These are phyloP conservation scores for Candida easanensis DNA, from an alignment of 805 yeast species.

Conservation along the genomic window DNA sequence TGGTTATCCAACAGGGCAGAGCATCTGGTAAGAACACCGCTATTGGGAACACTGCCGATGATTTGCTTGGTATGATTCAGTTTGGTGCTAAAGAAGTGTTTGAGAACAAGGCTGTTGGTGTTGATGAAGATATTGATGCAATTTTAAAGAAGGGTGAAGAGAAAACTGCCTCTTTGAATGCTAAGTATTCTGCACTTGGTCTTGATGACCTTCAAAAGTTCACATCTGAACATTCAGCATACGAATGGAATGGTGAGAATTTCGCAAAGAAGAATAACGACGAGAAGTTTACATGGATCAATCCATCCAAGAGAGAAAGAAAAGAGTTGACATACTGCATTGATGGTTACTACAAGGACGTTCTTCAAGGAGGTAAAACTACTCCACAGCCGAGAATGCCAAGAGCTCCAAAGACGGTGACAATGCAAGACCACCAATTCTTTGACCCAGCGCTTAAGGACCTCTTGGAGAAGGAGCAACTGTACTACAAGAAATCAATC, in stretches of 20 bases:
- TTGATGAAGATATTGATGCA: conserved; percentile 72
- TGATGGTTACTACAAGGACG: conserved; percentile 75
- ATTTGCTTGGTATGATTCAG: conserved; percentile 90
- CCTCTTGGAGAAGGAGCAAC: conserved; percentile 61
- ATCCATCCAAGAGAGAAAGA: conserved; percentile 72
- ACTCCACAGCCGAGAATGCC: conserved; percentile 43
- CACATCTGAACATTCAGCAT: conserved; percentile 83
- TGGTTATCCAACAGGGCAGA: conserved; percentile 93
- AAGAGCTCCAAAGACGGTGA: conserved; percentile 61
- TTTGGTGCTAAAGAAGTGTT: conserved; percentile 92
- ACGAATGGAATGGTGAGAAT: conserved; percentile 94
- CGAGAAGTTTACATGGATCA: conserved; percentile 56
- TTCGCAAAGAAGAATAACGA: conserved; percentile 42
- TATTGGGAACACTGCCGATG: conserved; percentile 72
- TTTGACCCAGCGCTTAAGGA: conserved; percentile 53
- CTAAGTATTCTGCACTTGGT: conserved; percentile 81
- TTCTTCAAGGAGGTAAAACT: conserved; percentile 40
- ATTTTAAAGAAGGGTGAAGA: conserved; percentile 79
- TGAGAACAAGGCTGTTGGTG: conserved; percentile 40
- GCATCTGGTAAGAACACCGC: conserved; percentile 45
- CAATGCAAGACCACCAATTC: conserved; percentile 73
- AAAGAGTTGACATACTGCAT: conserved; percentile 77
- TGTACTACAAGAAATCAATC: conserved; percentile 57
- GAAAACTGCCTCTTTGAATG: conserved; percentile 75
- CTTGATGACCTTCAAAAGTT: conserved; percentile 92